Base-by-base conservation (phyloP, 129 eudicot species). In the Gnaphalium uliginosum region DNA sequence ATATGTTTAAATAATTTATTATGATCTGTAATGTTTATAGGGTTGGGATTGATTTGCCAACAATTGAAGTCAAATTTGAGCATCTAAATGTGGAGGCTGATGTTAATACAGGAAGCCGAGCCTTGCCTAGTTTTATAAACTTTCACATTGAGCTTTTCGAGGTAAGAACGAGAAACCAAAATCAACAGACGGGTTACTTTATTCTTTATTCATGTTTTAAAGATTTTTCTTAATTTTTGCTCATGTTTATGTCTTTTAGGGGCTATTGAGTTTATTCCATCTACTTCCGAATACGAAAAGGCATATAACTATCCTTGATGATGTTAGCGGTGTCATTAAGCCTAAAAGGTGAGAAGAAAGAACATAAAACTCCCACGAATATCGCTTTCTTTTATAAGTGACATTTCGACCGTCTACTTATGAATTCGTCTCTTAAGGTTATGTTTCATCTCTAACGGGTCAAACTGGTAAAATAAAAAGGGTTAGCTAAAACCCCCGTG, bases 11-110 rank as follows among this genome's bases (percentile, higher is more conserved):
- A 50, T 65, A 2, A 59, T 4, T 22, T 11, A 24, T 27, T 25
- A 18, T 56, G 17, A 37, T 56, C 26, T 68, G 61, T 67, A 18
- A 67, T 58, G 23, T 77, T 43, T 73, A 8, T 67, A 92, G 97
- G 65, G 97, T 92, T 85, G 97, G 97, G 63, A 83, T 92, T 39
- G 91, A 85, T 5, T 30, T 89, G 88, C 97, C 97, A 21, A 92
- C 96, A 21, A 85, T 89, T 63, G 97, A 92, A 84, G 97, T 92
- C 5, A 82, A 84, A 67, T 92, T 69, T 57, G 87, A 92, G 83
- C 82, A 89, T 78, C 73, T 92, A 30, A 89, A 76, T 32, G 76
- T 92, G 59, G 93, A 88, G 27, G 92, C 96, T 25, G 93, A 92
- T 82, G 96, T 87, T 67, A 78, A 83, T 62, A 88, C 87, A 5